A percentile compares a stretch with the other conserved stretches of the same genome.
These are phyloP conservation scores for Chiua sp. DNA, from an alignment of 1,284 basidiomycete genomes.

Conservation along the genomic window DNA sequence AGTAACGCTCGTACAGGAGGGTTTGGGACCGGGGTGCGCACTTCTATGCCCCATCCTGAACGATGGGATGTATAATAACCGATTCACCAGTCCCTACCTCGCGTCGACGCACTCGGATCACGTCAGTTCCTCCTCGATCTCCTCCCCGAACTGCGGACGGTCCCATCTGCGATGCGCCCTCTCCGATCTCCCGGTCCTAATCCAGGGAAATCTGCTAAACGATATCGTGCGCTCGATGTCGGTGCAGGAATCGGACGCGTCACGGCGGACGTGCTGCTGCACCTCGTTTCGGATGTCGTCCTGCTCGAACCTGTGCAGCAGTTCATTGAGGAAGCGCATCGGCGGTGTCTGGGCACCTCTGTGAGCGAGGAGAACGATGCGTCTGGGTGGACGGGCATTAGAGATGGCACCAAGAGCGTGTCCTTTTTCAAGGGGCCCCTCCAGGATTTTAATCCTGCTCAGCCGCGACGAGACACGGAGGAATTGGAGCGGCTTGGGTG, in stretches of 20 bases:
- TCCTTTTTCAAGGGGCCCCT: conserved; percentile 80
- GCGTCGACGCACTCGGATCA: conserved; percentile 88
- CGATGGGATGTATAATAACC: background rate
- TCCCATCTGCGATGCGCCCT: conserved; percentile 62
- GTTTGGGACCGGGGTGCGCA: conserved; percentile 70
- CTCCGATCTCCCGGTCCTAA: conserved; percentile 18
- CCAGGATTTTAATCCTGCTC: conserved; percentile 75
- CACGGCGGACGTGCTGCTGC: conserved; percentile 83
- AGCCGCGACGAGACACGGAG: conserved; percentile 48
- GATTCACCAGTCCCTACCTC: conserved; percentile 73
- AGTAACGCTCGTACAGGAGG: conserved; percentile 54
- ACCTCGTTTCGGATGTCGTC: conserved; percentile 84
- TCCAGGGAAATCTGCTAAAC: conserved; percentile 15
- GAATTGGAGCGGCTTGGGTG: conserved; percentile 66
- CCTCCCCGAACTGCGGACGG: conserved; percentile 76
- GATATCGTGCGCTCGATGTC: conserved; percentile 84
- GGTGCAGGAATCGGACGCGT: conserved; percentile 93
- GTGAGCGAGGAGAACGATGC: conserved; percentile 22
- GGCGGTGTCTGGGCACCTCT: conserved; percentile 43
- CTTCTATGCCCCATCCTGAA: conserved; percentile 10
- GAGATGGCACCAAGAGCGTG: conserved; percentile 73
- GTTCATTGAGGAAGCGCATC: conserved; percentile 77
- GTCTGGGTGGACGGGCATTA: conserved; percentile 70
- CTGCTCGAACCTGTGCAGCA: conserved; percentile 85
- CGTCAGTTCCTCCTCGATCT: conserved; percentile 85